phyloP scores from a whole-genome alignment of 2,329 filamentous ascomycete genomes.

The Byssoonygena ceratinophila region DNA sequence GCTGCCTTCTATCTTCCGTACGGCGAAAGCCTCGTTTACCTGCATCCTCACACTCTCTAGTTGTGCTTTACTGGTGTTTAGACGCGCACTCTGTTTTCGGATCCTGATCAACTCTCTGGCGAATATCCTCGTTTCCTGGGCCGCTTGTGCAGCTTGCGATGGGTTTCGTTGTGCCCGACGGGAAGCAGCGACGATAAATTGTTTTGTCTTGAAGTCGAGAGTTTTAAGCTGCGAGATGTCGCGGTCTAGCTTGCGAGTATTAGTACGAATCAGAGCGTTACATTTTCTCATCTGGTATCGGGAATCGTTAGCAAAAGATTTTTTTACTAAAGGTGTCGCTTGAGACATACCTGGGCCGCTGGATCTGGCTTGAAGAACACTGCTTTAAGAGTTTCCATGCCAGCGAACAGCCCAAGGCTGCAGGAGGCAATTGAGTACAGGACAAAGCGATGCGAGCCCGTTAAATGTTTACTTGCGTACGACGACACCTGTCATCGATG shows the following conservation, averaged over 20 bases:
- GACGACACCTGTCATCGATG: background rate
- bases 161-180: constrained; percentile 72
- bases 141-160: constrained; percentile 65
- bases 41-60: constrained; percentile 92
- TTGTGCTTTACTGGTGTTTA: constrained; percentile 83
- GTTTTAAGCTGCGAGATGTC: constrained; percentile 71
- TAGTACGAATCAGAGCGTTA: constrained; percentile 76
- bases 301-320: background rate
- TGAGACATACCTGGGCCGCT: constrained; percentile 66
- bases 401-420: background rate
- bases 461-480: background rate
- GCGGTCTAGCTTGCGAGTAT: constrained; percentile 88
- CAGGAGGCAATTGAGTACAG: background rate
- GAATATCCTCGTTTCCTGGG: constrained; percentile 74
- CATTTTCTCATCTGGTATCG: constrained; percentile 75
- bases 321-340: constrained; percentile 12
- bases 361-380: constrained; percentile 90
- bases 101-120: constrained; percentile 77
- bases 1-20: constrained; percentile 89
- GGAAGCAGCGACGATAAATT: constrained; percentile 71
- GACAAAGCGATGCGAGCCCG: background rate
- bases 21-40: constrained; percentile 89
- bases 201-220: constrained; percentile 74
- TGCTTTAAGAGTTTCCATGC: constrained; percentile 77
- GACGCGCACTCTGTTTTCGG: constrained; percentile 61